Percentiles rank a stretch among this genome's conserved stretches.
Evolutionary conservation across 1,139 yeast species (phyloP).

Genomic region (Hemisphaericaspora xylanilytica): DNA sequence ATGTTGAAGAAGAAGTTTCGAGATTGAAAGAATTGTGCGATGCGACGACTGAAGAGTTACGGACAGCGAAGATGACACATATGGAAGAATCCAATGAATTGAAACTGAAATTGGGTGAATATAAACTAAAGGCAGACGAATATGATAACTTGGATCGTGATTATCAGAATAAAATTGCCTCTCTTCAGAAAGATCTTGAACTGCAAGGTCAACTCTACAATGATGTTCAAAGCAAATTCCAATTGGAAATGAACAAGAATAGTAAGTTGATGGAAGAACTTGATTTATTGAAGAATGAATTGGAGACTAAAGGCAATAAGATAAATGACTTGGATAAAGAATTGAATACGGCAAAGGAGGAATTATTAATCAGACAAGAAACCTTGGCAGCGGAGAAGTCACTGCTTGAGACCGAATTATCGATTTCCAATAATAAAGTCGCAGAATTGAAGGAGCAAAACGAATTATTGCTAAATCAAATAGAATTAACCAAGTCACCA

Average conservation of each 20-base stretch:
- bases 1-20: slow-evolving; percentile 20
- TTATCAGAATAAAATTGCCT: slow-evolving; percentile 31
- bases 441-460: slow-evolving; percentile 67
- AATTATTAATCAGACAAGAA: slow-evolving; percentile 27
- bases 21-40: slow-evolving; percentile 17
- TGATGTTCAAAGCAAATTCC: slow-evolving; percentile 54
- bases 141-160: slow-evolving; percentile 36
- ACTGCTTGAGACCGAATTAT: slow-evolving; percentile 53
- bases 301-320: slow-evolving; percentile 34
- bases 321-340: slow-evolving; percentile 31
- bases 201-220: slow-evolving; percentile 49
- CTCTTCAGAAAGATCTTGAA: slow-evolving; percentile 44
- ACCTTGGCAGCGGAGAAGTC: slow-evolving; percentile 22
- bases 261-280: slow-evolving; percentile 52
- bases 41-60: slow-evolving; percentile 18
- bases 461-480: slow-evolving; percentile 62
- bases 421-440: slow-evolving; percentile 41
- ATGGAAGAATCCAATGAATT: slow-evolving; percentile 21
- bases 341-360: slow-evolving; percentile 17
- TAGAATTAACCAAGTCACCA: slow-evolving; percentile 45
- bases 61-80: slow-evolving; percentile 16
- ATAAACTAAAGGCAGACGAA: slow-evolving; percentile 29
- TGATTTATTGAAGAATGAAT: slow-evolving; percentile 42
- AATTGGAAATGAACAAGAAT: slow-evolving; percentile 55
- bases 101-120: slow-evolving; percentile 23